Percentiles rank a stretch among this genome's conserved stretches.
These are phyloP conservation scores for Salix udensis DNA, from an alignment of 345 rosid species.

Conservation along the genomic window DNA sequence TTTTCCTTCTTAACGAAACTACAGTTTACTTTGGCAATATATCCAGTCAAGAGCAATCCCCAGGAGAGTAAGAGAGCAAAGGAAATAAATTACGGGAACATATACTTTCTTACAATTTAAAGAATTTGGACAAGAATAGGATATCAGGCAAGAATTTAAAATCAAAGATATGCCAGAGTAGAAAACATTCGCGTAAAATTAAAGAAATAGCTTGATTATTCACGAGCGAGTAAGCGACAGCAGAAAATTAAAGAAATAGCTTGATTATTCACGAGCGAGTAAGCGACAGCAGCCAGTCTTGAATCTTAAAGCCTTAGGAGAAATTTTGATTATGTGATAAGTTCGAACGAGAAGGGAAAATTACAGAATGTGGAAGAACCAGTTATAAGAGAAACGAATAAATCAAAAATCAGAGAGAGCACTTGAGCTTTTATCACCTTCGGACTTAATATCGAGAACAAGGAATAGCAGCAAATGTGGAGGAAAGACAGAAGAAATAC, in stretches of 20 bases:
- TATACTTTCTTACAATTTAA: no score
- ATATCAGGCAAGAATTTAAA: neutral
- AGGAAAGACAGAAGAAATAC: no score
- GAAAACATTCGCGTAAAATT: neutral
- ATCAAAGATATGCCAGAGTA: neutral
- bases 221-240: neutral
- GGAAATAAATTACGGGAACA: neutral
- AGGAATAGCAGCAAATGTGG: no score
- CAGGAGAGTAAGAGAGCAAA: neutral
- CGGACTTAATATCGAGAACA: no score
- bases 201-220: neutral
- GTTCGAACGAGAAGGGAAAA: no score
- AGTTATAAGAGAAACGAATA: no score
- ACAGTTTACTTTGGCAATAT: neutral
- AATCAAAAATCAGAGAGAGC: no score
- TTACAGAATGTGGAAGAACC: no score
- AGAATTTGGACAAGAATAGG: neutral
- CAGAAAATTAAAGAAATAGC: neutral
- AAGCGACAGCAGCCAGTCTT: neutral
- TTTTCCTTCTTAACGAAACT: neutral
- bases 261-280: no score
- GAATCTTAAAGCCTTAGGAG: neutral
- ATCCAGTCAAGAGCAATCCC: neutral
- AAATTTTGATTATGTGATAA: neutral
- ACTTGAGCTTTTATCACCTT: no score